Evolutionary conservation across 345 rosid species (phyloP).

Genomic region (Acer negundo): DNA sequence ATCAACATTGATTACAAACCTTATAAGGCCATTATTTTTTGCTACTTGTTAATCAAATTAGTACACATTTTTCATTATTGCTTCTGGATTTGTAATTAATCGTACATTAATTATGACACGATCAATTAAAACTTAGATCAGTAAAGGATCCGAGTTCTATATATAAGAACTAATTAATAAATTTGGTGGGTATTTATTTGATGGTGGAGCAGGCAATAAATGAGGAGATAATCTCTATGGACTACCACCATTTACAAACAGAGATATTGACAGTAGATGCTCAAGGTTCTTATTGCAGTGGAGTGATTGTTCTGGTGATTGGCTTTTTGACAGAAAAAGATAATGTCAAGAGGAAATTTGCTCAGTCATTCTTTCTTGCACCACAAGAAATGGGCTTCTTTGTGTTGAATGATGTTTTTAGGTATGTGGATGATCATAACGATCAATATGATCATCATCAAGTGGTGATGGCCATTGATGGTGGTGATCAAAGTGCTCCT

Average conservation of each 20-base stretch:
- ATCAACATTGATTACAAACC: too few relatives aligned
- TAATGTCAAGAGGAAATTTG: conserved; percentile 53
- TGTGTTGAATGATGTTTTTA: conserved; percentile 89
- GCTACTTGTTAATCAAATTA: too few relatives aligned
- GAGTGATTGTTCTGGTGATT: conserved; percentile 80
- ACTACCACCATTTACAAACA: conserved; percentile 47
- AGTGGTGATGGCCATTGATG: conserved; percentile 20
- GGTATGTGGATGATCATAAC: conserved; percentile 58
- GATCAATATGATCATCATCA: conserved; percentile 3
- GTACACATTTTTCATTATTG: too few relatives aligned
- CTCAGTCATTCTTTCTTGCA: conserved; percentile 87
- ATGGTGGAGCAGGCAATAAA: conserved; percentile 66
- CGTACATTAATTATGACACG: background rate
- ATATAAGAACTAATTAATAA: too few relatives aligned
- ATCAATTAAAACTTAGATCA: too few relatives aligned
- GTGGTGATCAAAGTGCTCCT: conserved; percentile 27
- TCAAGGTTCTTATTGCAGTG: conserved; percentile 68
- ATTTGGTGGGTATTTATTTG: background rate
- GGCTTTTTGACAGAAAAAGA: conserved; percentile 73
- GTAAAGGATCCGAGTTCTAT: background rate
- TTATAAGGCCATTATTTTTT: too few relatives aligned
- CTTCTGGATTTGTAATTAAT: too few relatives aligned
- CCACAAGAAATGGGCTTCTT: conserved; percentile 95
- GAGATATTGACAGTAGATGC: conserved; percentile 79
- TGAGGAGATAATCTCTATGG: conserved; percentile 71